Evolutionary conservation across 148 eudicot genomes (phyloP), one percentile per base, ranked within the genome.

Genomic region (Dysphania ambrosioides): DNA sequence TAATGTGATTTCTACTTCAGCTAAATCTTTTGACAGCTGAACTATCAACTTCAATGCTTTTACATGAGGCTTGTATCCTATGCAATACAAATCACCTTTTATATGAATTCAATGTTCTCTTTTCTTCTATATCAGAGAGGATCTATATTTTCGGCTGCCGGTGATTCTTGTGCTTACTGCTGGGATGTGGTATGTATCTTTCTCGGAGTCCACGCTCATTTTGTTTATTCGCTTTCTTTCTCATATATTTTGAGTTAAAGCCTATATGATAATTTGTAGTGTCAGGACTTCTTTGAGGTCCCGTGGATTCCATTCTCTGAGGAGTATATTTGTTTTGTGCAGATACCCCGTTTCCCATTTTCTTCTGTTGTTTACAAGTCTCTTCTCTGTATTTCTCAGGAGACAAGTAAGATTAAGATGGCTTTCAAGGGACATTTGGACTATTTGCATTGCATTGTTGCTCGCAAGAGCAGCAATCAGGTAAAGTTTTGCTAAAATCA

Each of bases 131-230:
- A 75, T 57, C 76, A 94, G 97, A 86, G 83, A 68, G 89, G 89
- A 55, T 94, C 96, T 36, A 77, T 94, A 44, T 94, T 73, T 80
- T 87, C 87, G 12, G 98, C 97, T 77, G 87, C 97, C 80, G 98
- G 98, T 66, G 92, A 94, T 80, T 92, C 97, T 65, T 88, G 86
- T 85, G 98, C 98, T 7, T 94, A 94, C 84, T 94, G 97, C 80
- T 94, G 98, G 98, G 98, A 94, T 83, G 79, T 94, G 97, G 98
- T 94, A 91, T 71, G 86, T 79, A 76, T 77, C 59, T 24, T 5
- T n/a, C n/a, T n/a, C n/a, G n/a, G n/a, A n/a, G n/a, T n/a, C n/a
- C n/a, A n/a, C n/a, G n/a, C n/a, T n/a, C n/a, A 23, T 2, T 47
- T 35, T 47, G 5, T 23, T 55, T 42, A 13, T 29, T 23, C 44